A percentile compares a stretch with the other conserved stretches of the same genome.
Conservation (phyloP, 331 rosid genomes). For the Cucumis variabilis region DNA sequence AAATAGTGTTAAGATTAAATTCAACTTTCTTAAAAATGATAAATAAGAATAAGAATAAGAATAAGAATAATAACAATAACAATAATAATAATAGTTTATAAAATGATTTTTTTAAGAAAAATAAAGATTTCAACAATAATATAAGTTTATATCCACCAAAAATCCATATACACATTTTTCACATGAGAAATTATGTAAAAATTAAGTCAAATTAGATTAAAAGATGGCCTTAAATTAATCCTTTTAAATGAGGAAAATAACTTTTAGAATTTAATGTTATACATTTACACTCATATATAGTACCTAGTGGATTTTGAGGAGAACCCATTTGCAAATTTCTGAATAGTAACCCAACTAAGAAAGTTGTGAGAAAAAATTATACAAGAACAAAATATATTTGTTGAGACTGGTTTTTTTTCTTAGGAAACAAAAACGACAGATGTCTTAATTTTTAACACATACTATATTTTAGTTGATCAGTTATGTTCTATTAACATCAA, state of each 20-base stretch:
- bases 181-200: neutral
- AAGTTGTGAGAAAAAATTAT: neutral
- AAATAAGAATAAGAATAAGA: neutral
- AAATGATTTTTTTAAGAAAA: neutral
- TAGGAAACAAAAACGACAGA: no score
- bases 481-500: no score
- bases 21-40: no score
- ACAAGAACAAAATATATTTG: no score
- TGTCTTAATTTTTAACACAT: no score
- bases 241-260: neutral
- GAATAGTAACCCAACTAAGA: neutral
- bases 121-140: neutral
- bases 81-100: neutral
- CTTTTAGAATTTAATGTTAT: neutral
- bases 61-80: neutral
- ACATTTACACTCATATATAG: neutral
- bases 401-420: no score
- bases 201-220: neutral
- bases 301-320: neutral
- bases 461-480: no score
- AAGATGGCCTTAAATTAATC: neutral
- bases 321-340: neutral
- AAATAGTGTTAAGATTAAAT: neutral
- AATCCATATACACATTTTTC: neutral
- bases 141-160: neutral